Conservation (phyloP, 179 eudicot genomes). For the Actinidia arguta region DNA sequence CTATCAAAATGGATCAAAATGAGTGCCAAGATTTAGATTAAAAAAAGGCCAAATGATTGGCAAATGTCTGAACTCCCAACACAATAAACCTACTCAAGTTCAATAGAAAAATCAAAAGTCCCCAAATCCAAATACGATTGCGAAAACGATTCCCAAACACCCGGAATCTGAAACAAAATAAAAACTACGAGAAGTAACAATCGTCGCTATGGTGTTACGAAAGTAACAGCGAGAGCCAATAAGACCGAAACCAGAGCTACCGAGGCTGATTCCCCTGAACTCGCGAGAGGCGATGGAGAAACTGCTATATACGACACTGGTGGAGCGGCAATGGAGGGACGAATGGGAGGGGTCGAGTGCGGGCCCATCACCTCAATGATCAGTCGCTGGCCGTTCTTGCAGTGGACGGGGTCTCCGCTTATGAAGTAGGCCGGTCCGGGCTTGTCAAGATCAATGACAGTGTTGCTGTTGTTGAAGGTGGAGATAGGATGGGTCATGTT, state of each 20-base stretch:
- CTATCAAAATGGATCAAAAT: too few species aligned
- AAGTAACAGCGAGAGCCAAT: neutral
- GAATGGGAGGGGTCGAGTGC: neutral
- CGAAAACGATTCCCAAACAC: too few species aligned
- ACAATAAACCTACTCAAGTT: neutral
- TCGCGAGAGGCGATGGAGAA: neutral
- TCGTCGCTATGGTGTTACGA: neutral
- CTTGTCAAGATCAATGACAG: constrained; percentile 28
- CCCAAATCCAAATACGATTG: neutral
- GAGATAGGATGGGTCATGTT: constrained; percentile 32
- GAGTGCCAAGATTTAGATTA: too few species aligned
- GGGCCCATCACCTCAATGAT: constrained; percentile 42
- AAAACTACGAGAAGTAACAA: neutral
- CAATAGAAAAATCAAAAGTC: neutral
- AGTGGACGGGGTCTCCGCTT: constrained; percentile 53
- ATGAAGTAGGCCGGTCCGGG: constrained; percentile 56
- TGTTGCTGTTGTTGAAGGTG: constrained; percentile 45
- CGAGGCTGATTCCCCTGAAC: neutral
- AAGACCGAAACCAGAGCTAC: neutral
- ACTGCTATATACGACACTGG: neutral
- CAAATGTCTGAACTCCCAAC: neutral
- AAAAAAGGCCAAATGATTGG: too few species aligned
- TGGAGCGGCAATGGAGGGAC: neutral
- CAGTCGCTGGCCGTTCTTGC: constrained; percentile 54
- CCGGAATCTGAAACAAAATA: neutral